phyloP scores from a whole-genome alignment of 352 stramenopile genomes.

The Thalassiosira mediterranea region DNA sequence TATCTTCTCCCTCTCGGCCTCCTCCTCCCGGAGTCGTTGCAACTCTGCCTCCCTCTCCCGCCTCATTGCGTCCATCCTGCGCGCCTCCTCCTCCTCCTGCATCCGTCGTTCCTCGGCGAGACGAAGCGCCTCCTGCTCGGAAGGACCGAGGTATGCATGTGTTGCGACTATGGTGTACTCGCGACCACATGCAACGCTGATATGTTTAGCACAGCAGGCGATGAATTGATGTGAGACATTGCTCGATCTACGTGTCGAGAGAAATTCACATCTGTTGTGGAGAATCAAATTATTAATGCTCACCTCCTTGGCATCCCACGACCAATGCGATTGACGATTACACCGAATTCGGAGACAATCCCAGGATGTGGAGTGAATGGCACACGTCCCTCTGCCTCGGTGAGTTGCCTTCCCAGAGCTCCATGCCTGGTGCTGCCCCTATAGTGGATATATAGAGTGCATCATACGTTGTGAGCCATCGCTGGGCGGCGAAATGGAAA shows the following conservation, averaged over 20 bases:
- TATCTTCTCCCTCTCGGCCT: conserved; percentile 48
- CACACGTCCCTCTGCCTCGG: conserved; percentile 55
- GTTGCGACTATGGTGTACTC: conserved; percentile 92
- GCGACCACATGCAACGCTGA: conserved; percentile 86
- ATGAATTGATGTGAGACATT: background rate
- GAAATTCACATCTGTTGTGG: background rate
- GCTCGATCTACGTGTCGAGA: background rate
- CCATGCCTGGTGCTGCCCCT: conserved; percentile 82
- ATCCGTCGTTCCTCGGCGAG: conserved; percentile 47
- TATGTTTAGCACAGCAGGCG: too few species aligned
- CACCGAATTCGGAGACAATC: conserved; percentile 72
- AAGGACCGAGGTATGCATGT: conserved; percentile 91
- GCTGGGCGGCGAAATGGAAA: too few species aligned
- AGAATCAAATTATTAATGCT: background rate
- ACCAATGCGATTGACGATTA: conserved; percentile 78
- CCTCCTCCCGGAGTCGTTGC: conserved; percentile 16
- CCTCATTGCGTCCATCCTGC: conserved; percentile 1
- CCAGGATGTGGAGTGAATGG: conserved; percentile 63
- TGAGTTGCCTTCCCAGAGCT: conserved; percentile 86
- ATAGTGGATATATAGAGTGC: too few species aligned
- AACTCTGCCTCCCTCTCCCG: conserved; percentile 15
- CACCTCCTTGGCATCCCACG: conserved; percentile 53
- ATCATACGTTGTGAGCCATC: too few species aligned
- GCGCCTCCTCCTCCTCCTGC: conserved; percentile 37
- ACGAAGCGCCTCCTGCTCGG: conserved; percentile 71